phyloP scores from a whole-genome alignment of 1,284 basidiomycete species.

The Naganishia albida region DNA sequence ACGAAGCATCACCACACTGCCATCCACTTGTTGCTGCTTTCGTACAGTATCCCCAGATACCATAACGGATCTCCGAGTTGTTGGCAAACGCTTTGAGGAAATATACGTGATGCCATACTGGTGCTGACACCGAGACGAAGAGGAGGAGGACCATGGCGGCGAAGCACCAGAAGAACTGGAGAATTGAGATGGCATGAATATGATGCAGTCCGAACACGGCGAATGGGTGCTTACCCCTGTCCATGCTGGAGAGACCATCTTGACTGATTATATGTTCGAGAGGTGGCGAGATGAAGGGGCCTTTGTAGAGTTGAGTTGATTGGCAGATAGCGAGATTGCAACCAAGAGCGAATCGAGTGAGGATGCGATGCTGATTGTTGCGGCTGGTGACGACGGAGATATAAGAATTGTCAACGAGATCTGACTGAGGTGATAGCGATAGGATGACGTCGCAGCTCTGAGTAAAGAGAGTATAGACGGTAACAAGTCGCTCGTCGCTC shows the following conservation, averaged over 20 bases:
- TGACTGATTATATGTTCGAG: constrained; percentile 5
- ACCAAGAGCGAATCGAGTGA: background rate
- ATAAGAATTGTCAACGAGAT: background rate
- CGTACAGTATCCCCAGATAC: constrained; percentile 69
- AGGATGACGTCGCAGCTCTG: constrained; percentile 3
- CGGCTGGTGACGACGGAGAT: background rate
- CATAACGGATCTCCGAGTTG: constrained; percentile 59
- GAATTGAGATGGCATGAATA: background rate
- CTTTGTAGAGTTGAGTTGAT: background rate
- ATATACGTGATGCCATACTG: constrained; percentile 69
- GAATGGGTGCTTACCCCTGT: constrained; percentile 14
- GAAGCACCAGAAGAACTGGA: constrained; percentile 57
- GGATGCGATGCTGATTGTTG: background rate
- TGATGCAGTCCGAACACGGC: background rate
- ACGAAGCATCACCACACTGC: constrained; percentile 39
- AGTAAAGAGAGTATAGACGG: background rate
- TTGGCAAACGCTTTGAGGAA: constrained; percentile 64
- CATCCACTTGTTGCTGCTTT: constrained; percentile 57
- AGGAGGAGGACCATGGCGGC: constrained; percentile 67
- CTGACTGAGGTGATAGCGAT: background rate
- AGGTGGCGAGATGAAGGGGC: background rate
- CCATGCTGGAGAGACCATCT: constrained; percentile 29
- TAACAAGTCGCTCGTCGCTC: background rate
- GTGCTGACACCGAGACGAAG: constrained; percentile 63
- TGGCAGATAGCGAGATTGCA: background rate